phyloP scores from a whole-genome alignment of 148 eudicot species.

The Vaccinium darrowii region DNA sequence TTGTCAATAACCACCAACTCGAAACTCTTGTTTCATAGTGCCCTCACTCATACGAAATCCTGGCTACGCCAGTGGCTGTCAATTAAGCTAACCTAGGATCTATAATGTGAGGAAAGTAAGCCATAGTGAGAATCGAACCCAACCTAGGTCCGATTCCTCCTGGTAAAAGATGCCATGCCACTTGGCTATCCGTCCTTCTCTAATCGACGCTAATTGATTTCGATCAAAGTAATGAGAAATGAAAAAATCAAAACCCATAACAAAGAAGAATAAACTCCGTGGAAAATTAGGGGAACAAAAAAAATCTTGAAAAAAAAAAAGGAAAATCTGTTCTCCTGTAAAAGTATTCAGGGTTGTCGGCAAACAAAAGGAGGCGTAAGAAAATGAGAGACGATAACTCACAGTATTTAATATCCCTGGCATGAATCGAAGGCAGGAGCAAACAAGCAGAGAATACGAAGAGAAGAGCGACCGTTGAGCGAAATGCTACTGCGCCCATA shows the following conservation, averaged over 20 bases:
- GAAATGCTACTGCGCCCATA: background rate
- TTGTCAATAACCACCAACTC: too few relatives aligned
- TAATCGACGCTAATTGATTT: too few relatives aligned
- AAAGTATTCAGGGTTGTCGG: background rate
- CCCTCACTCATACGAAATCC: too few relatives aligned
- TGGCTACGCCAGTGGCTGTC: too few relatives aligned
- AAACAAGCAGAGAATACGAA: conserved; percentile 14
- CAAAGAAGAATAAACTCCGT: background rate
- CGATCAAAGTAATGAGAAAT: background rate
- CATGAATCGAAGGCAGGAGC: conserved; percentile 15
- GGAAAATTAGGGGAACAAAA: background rate
- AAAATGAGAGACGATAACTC: background rate
- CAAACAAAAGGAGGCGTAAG: background rate
- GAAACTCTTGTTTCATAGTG: too few relatives aligned
- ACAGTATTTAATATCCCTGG: conserved; percentile 21
- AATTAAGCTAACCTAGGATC: too few relatives aligned
- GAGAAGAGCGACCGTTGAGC: background rate
- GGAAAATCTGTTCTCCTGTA: background rate
- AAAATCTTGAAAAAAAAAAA: background rate
- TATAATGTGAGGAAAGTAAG: too few relatives aligned
- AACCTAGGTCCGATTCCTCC: too few relatives aligned
- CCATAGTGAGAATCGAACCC: too few relatives aligned
- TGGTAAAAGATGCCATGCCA: too few relatives aligned
- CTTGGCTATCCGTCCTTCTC: too few relatives aligned
- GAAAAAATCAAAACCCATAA: background rate